Conservation (phyloP, 2,329 filamentous ascomycete genomes). For the Penicillium sp. region DNA sequence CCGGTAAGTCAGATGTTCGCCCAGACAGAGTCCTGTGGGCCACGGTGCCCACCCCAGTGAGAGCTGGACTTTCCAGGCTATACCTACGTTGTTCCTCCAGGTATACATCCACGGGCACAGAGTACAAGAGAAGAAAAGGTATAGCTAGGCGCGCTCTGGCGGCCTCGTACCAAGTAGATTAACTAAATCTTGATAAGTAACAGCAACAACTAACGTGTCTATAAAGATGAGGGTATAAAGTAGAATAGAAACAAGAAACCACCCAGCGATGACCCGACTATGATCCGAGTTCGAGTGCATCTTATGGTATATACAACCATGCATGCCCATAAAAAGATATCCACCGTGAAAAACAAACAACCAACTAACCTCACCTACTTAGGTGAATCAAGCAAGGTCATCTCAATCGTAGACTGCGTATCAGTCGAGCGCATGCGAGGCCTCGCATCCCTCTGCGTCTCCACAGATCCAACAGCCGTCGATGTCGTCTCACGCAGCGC, state of each 20-base stretch:
- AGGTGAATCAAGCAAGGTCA: conserved; percentile 1
- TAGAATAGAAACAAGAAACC: background rate
- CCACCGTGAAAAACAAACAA: background rate
- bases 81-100: too few relatives aligned
- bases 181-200: background rate
- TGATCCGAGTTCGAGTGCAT: background rate
- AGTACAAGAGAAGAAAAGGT: too few relatives aligned
- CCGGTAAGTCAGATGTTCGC: too few relatives aligned
- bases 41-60: too few relatives aligned
- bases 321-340: background rate
- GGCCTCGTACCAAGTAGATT: too few relatives aligned
- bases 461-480: conserved; percentile 6
- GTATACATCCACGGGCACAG: too few relatives aligned
- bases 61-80: too few relatives aligned
- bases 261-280: conserved; percentile 3
- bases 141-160: too few relatives aligned
- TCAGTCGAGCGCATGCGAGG: conserved; percentile 5
- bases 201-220: background rate
- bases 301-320: background rate
- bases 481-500: conserved; percentile 14
- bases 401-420: conserved; percentile 13
- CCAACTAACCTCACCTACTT: conserved; percentile 1
- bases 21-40: too few relatives aligned
- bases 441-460: background rate
- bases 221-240: conserved; percentile 8